Conservation (phyloP, 169 alveolate species). For the Babesia bigemina region DNA sequence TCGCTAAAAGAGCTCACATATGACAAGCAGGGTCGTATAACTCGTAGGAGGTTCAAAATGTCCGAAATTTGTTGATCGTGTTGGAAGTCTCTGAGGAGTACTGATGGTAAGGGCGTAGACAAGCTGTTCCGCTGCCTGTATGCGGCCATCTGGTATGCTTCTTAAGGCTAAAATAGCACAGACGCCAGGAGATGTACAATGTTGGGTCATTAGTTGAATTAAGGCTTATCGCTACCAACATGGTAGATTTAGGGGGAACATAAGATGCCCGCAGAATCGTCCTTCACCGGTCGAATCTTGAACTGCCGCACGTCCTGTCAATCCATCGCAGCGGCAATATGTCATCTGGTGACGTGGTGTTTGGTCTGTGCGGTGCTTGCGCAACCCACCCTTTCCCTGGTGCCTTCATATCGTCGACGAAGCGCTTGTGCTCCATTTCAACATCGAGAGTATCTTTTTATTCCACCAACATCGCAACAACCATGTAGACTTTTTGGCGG, state of each 20-base stretch:
- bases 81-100: too few relatives aligned
- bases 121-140: too few relatives aligned
- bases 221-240: neutral
- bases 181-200: too few relatives aligned
- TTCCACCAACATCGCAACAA: neutral
- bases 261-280: slow-evolving; percentile 5
- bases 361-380: neutral
- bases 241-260: neutral
- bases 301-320: neutral
- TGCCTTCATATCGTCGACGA: neutral
- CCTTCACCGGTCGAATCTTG: neutral
- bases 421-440: neutral
- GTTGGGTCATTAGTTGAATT: too few relatives aligned
- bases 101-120: too few relatives aligned
- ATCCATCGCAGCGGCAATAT: too few relatives aligned
- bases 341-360: neutral
- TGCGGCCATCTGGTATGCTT: too few relatives aligned
- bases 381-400: neutral
- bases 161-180: too few relatives aligned
- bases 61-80: too few relatives aligned
- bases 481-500: neutral
- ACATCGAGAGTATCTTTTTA: neutral
- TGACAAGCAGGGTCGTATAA: too few relatives aligned
- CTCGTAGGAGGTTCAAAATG: too few relatives aligned
- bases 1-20: too few relatives aligned